Base-by-base conservation (phyloP, 352 stramenopile species). In the Phytophthora meadii region DNA sequence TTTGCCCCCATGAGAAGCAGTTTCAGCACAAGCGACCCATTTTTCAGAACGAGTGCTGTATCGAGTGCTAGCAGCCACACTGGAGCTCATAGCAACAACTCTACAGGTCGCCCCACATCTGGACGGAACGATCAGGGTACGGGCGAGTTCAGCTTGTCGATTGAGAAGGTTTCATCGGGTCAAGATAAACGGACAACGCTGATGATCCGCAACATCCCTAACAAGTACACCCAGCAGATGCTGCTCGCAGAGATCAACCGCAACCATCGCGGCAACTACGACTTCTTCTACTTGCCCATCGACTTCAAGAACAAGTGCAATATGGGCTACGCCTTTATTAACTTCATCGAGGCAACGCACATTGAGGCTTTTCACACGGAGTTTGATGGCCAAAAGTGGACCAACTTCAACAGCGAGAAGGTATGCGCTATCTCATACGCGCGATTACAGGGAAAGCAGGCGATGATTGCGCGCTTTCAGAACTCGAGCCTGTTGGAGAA, bases 251-350 rank as follows among this genome's bases (percentile, higher is more conserved):
- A 99, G 89, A 98, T 99, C 71, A 97, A 98, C 55, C 82, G 85
- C 41, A 90, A 89, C 39, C 86, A 96, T 63, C 85, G 96, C 54
- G 97, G 97, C 19, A 90, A 95, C 42, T 98, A 97, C 63, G 96
- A 99, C 73, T 99, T 99, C 65, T 99, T 99, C 76, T 99, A 99
- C 79, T 81, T 99, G 46, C 98, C 98, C 19, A 99, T 99, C 65
- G 98, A 99, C 81, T 99, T 99, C 80, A 99, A 99, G 88, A 99
- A 99, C 80, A 98, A 98, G 76, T 99, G 98, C 84, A 99, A 99
- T 83, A 97, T 99, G 83, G 98, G 98, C 17, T 99, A 99, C 77
- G 98, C 97, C 17, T 99, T 99, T 81, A 98, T 99, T 66, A 99
- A 99, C 82, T 99, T 99, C 81, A 96, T 99, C 44, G 85, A 99